Evolutionary conservation across 345 rosid genomes (phyloP), one percentile per base, ranked within the genome.

Genomic region (Sonneratia alba): DNA sequence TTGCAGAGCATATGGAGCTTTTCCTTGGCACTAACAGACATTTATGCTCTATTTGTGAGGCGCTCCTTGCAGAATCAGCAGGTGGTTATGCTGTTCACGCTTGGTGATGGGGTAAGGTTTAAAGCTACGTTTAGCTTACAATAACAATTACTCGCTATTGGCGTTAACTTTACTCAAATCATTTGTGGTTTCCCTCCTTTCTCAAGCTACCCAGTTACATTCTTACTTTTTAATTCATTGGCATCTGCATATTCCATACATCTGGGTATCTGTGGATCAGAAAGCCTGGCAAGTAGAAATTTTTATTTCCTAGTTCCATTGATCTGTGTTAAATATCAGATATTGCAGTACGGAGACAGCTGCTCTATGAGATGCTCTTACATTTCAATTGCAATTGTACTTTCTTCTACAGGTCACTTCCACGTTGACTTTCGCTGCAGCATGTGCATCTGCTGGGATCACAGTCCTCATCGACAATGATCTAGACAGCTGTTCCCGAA

Each of bases 401-500:
- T 19, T 70, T 36, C 38, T 16, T 10, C 16, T 81, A 82, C 88
- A 90, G 96, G 82, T 90, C 72, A 85, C 88, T 53, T 90, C 96
- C 66, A 87, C 89, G 12, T 86, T 90, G 53, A 81, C 78, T 19
- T 90, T 86, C 74, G 91, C 96, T 9, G 96, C 96, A 45, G 96
- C 96, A 53, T 90, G 92, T 76, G 91, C 92, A 21, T 84, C 96
- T 32, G 91, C 96, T 0, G 96, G 92, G 68, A 90, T 90, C 71
- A 90, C 96, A 19, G 92, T 90, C 70, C 96, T 90, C 43, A 90
- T 87, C 5, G 87, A 87, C 86, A 90, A 90, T 62, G 92, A 90
- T 80, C 85, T 90, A 19, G 66, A 42, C 27, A 79, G 68, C 77
- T 90, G 96, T 77, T 61, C 76, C 0, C 51, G 64, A 22, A 87